These are phyloP conservation scores for Cercospora sp. DNA, from an alignment of 2,329 filamentous ascomycete species.

Conservation along the genomic window DNA sequence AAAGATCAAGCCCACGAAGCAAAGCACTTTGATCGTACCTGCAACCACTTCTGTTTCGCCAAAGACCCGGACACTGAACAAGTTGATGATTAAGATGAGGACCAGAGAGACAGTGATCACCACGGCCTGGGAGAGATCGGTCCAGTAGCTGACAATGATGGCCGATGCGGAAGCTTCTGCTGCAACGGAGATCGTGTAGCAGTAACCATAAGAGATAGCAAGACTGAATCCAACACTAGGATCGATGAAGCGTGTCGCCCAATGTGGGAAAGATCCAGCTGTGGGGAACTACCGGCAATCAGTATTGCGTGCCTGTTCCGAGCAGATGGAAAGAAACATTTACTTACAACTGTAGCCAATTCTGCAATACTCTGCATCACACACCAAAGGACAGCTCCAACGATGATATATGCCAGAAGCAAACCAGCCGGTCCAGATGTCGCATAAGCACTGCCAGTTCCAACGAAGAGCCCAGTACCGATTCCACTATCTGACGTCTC, in stretches of 20 bases:
- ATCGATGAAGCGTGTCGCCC: constrained; percentile 38
- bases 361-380: constrained; percentile 39
- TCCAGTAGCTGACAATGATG: constrained; percentile 31
- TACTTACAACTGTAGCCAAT: constrained; percentile 27
- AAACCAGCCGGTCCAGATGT: constrained; percentile 51
- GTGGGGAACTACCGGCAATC: constrained; percentile 23
- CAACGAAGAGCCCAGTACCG: constrained; percentile 57
- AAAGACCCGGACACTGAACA: constrained; percentile 30
- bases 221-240: constrained; percentile 40
- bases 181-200: constrained; percentile 31
- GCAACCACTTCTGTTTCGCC: constrained; percentile 27
- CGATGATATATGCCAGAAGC: constrained; percentile 45
- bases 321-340: neutral
- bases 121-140: constrained; percentile 28
- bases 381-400: constrained; percentile 36
- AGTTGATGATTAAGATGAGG: constrained; percentile 27
- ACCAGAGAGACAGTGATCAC: constrained; percentile 31
- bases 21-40: constrained; percentile 41
- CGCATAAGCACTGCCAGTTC: constrained; percentile 49
- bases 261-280: constrained; percentile 37
- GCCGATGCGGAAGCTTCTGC: constrained; percentile 35
- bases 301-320: neutral
- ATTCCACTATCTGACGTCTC: neutral
- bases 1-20: constrained; percentile 43
- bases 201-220: constrained; percentile 40